A percentile compares a stretch with the other conserved stretches of the same genome.
Evolutionary conservation across 495 filamentous ascomycete genomes (phyloP).

Genomic region (Talaromyces adpressus): DNA sequence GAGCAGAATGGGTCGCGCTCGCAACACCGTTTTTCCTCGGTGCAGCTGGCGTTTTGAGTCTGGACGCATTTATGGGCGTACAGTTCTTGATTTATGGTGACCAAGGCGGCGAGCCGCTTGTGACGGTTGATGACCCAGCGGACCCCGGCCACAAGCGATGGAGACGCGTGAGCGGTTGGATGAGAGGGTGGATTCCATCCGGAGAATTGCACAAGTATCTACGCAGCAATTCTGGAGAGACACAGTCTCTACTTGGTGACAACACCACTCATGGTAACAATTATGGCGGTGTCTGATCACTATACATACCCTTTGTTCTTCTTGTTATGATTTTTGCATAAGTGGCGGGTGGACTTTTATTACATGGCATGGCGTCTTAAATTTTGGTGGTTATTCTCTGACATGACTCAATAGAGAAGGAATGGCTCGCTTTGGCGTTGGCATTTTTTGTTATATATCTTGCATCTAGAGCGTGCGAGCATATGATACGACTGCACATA

Average conservation of each 20-base stretch:
- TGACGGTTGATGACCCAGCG: slow-evolving; percentile 26
- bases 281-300: slow-evolving; percentile 1
- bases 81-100: slow-evolving; percentile 59
- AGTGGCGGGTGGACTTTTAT: not conserved
- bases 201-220: slow-evolving; percentile 1
- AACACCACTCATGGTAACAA: not conserved
- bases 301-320: not conserved
- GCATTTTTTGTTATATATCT: not conserved
- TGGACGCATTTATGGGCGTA: slow-evolving; percentile 59
- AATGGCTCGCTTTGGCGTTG: not conserved
- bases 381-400: not conserved
- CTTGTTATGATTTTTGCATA: not conserved
- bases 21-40: slow-evolving; percentile 66
- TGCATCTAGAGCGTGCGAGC: not conserved
- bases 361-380: not conserved
- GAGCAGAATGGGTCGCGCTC: slow-evolving; percentile 49
- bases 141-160: slow-evolving; percentile 37
- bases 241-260: not conserved
- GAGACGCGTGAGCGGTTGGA: slow-evolving; percentile 56
- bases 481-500: not conserved
- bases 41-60: slow-evolving; percentile 58
- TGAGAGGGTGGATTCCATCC: slow-evolving; percentile 61
- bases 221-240: slow-evolving; percentile 1
- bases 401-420: not conserved
- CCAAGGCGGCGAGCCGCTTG: slow-evolving; percentile 26